phyloP scores from a whole-genome alignment of 768 basidiomycete genomes.

The Rhodotorula taiwanensis region DNA sequence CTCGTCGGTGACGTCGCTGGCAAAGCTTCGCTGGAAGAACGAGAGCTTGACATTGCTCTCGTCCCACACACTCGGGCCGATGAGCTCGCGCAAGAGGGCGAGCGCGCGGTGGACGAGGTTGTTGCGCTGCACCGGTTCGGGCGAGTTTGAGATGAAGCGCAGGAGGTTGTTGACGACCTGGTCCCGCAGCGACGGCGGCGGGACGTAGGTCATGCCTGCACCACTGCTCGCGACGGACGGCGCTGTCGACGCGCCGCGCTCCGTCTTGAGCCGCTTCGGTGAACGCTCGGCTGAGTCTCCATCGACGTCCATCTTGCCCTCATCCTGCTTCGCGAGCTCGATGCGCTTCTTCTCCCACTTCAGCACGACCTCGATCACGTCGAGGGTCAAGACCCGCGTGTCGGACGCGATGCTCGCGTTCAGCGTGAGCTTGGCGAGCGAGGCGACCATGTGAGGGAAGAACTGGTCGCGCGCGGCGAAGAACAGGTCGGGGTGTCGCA shows the following conservation, averaged over 20 bases:
- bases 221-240: constrained; percentile 41
- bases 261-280: constrained; percentile 43
- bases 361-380: constrained; percentile 84
- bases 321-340: constrained; percentile 35
- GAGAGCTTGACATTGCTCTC: constrained; percentile 86
- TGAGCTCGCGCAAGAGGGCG: constrained; percentile 61
- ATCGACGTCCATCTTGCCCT: constrained; percentile 51
- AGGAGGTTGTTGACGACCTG: constrained; percentile 91
- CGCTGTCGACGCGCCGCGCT: constrained; percentile 45
- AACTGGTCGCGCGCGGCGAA: constrained; percentile 88
- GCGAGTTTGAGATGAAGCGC: constrained; percentile 66
- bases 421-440: constrained; percentile 80
- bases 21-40: constrained; percentile 77
- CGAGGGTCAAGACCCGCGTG: constrained; percentile 76
- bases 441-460: constrained; percentile 86
- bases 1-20: constrained; percentile 62
- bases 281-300: constrained; percentile 8
- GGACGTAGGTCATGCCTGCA: constrained; percentile 17
- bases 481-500: constrained; percentile 83
- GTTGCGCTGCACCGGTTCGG: constrained; percentile 44
- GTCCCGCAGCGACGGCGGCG: constrained; percentile 70
- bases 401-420: constrained; percentile 62
- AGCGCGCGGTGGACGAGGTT: constrained; percentile 47
- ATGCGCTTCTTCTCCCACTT: constrained; percentile 66
- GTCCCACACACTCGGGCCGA: constrained; percentile 76